These are phyloP conservation scores for Lodderomyces metapsilosis DNA, from an alignment of 1,139 yeast species.

Conservation along the genomic window DNA sequence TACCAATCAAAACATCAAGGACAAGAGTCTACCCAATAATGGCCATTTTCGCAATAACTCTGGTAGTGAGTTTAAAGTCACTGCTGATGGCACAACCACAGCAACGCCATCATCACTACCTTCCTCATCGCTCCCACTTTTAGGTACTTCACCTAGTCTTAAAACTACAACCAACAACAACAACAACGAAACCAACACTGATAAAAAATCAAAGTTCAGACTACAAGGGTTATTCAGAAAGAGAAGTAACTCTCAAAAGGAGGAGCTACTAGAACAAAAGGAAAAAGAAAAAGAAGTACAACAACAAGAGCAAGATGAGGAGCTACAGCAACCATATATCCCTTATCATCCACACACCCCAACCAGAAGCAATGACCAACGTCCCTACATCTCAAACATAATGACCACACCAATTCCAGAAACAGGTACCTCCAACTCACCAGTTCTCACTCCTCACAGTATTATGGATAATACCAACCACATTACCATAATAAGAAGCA, in stretches of 20 bases:
- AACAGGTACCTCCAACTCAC: neutral
- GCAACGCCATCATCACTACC: neutral
- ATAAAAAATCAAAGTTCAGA: constrained; percentile 11
- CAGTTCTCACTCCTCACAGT: constrained; percentile 3
- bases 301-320: neutral
- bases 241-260: neutral
- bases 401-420: constrained; percentile 3
- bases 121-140: constrained; percentile 1
- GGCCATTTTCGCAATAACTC: constrained; percentile 1
- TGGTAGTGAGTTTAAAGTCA: neutral
- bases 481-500: constrained; percentile 11
- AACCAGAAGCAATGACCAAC: neutral
- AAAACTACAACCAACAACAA: neutral
- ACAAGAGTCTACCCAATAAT: constrained; percentile 1
- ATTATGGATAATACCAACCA: constrained; percentile 5
- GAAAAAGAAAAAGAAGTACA: neutral
- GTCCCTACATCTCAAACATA: neutral
- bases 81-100: neutral
- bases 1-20: constrained; percentile 2
- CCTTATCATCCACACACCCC: neutral
- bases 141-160: neutral
- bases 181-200: constrained; percentile 2
- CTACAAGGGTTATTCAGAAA: constrained; percentile 13
- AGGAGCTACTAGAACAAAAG: neutral
- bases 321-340: neutral